phyloP scores from a whole-genome alignment of 208 protist genomes.

The Phytomonas francai region DNA sequence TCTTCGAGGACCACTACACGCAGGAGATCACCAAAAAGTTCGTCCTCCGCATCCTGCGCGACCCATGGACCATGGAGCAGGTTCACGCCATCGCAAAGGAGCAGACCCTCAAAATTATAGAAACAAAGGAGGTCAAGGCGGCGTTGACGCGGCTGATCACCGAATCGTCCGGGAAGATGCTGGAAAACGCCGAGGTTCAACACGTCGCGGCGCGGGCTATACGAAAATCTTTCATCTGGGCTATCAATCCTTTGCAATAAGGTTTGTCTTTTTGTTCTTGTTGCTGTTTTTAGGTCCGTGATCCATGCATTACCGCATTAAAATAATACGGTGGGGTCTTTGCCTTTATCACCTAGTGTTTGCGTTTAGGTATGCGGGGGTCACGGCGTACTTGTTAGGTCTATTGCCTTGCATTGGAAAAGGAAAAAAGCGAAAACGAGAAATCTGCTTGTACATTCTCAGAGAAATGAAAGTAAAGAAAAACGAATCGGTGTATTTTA shows the following conservation, averaged over 20 bases:
- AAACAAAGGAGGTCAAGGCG: constrained; percentile 37
- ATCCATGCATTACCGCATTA: background rate
- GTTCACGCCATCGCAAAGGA: constrained; percentile 71
- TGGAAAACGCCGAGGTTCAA: constrained; percentile 58
- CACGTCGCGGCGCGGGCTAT: constrained; percentile 50
- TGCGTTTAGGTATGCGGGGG: too few relatives aligned
- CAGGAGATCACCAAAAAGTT: constrained; percentile 90
- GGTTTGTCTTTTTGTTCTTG: background rate
- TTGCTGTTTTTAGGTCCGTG: background rate
- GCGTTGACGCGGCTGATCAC: constrained; percentile 55
- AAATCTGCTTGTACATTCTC: background rate
- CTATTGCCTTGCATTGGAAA: too few relatives aligned
- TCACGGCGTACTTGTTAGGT: too few relatives aligned
- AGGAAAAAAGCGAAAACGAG: background rate
- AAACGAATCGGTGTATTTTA: background rate
- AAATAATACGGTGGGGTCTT: background rate
- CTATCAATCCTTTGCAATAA: constrained; percentile 40
- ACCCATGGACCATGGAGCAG: constrained; percentile 83
- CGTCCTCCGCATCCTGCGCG: constrained; percentile 68
- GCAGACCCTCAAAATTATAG: constrained; percentile 52
- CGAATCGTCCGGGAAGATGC: constrained; percentile 32
- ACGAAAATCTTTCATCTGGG: constrained; percentile 25
- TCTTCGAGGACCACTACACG: constrained; percentile 89
- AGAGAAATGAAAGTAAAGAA: background rate
- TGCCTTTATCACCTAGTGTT: background rate